Percentiles rank a stretch among this genome's conserved stretches.
phyloP scores from a whole-genome alignment of 192 early-diverging fungal species.

The Gryganskiella cystojenkinii region DNA sequence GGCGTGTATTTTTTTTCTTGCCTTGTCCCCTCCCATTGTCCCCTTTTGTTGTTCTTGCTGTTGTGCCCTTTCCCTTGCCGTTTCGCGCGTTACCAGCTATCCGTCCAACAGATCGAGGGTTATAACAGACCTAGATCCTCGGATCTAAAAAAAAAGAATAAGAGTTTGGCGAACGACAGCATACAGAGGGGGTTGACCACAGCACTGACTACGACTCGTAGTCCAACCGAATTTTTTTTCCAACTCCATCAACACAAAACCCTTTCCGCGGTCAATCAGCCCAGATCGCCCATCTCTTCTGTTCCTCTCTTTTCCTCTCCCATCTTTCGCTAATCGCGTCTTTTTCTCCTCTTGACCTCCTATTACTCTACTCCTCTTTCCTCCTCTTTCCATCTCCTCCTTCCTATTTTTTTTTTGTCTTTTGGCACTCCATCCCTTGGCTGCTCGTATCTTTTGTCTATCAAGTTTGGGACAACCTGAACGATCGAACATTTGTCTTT shows the following conservation, averaged over 20 bases:
- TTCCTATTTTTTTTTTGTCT: neutral
- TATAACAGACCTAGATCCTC: too few species aligned
- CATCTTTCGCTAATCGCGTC: neutral
- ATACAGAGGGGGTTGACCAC: too few species aligned
- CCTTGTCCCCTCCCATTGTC: neutral
- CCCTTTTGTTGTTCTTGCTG: neutral
- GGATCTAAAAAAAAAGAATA: too few species aligned
- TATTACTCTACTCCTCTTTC: neutral
- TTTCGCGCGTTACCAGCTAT: too few species aligned
- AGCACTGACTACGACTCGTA: too few species aligned
- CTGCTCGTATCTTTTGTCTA: neutral
- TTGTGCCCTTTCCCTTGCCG: neutral
- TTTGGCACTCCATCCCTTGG: neutral
- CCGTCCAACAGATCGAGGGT: too few species aligned
- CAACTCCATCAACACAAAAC: too few species aligned
- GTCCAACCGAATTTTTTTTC: neutral
- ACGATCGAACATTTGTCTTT: too few species aligned
- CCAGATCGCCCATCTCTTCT: neutral
- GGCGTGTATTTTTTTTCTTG: neutral
- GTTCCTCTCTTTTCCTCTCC: neutral
- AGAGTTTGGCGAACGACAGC: too few species aligned
- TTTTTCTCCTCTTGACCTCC: neutral
- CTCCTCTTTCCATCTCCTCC: slow-evolving; percentile 2
- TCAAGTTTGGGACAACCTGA: too few species aligned
- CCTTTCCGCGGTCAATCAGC: neutral